Conservation (phyloP, 2,329 filamentous ascomycete species). For the Ophiognomonia clavigignenti-juglandacearum region DNA sequence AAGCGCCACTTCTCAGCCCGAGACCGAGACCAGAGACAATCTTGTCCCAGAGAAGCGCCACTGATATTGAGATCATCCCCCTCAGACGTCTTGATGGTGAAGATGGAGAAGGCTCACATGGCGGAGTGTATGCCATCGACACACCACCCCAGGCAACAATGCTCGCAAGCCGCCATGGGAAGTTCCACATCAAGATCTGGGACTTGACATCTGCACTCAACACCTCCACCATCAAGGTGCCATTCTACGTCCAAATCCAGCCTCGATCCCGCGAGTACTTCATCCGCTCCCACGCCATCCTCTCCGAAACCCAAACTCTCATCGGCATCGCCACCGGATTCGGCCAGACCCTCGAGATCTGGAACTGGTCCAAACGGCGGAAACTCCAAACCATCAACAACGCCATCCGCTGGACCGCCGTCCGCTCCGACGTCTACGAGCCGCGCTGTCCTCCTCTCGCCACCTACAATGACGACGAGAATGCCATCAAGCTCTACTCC, state of each 20-base stretch:
- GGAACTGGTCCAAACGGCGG: constrained; percentile 35
- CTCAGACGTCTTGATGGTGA: constrained; percentile 22
- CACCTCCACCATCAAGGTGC: constrained; percentile 28
- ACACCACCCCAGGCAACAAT: constrained; percentile 28
- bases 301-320: constrained; percentile 33
- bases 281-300: constrained; percentile 36
- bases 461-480: constrained; percentile 28
- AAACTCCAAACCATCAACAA: constrained; percentile 32
- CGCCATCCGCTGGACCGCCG: constrained; percentile 34
- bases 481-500: constrained; percentile 29
- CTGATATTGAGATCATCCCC: constrained; percentile 7
- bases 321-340: constrained; percentile 35
- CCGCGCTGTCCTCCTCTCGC: constrained; percentile 29
- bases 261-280: constrained; percentile 35
- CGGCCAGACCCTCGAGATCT: constrained; percentile 34
- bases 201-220: too few species aligned
- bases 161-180: constrained; percentile 30
- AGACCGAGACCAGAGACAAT: constrained; percentile 4
- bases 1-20: background rate
- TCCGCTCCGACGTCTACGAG: constrained; percentile 30
- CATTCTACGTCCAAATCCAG: constrained; percentile 33
- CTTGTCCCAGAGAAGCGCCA: background rate
- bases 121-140: constrained; percentile 31
- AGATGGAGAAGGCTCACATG: constrained; percentile 25
- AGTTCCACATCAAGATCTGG: constrained; percentile 5